phyloP scores from a whole-genome alignment of 805 yeast genomes.

The Zygoascus biomembranicola region DNA sequence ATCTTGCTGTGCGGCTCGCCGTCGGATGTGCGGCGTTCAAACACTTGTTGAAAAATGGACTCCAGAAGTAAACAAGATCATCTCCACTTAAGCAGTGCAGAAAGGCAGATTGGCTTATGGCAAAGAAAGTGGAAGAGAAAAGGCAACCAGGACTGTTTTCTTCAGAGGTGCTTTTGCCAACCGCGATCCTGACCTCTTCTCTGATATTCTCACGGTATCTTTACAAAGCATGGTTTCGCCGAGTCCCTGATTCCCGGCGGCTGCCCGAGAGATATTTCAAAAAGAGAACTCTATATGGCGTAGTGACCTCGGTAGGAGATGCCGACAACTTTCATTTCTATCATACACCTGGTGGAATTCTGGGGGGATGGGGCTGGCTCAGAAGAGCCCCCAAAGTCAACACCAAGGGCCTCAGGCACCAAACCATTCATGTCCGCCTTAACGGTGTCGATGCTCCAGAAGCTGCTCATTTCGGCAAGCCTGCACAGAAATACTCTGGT shows the following conservation, averaged over 20 bases:
- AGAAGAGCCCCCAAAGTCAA: conserved; percentile 54
- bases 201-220: conserved; percentile 24
- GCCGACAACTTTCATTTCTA: conserved; percentile 90
- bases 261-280: conserved; percentile 43
- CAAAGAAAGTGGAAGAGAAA: background rate
- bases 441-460: conserved; percentile 98
- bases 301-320: conserved; percentile 86
- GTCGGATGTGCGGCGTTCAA: background rate
- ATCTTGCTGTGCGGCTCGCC: too few relatives aligned
- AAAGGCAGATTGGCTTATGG: background rate
- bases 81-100: too few relatives aligned
- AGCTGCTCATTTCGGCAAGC: conserved; percentile 86
- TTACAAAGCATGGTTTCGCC: conserved; percentile 40
- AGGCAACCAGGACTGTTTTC: background rate
- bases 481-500: conserved; percentile 79
- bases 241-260: conserved; percentile 41
- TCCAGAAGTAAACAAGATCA: too few relatives aligned
- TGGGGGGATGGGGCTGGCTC: conserved; percentile 93
- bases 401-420: conserved; percentile 39
- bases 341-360: conserved; percentile 86
- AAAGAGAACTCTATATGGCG: conserved; percentile 48
- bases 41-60: too few relatives aligned
- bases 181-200: conserved; percentile 8
- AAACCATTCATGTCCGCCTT: conserved; percentile 72
- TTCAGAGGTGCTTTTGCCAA: conserved; percentile 5